phyloP scores from a whole-genome alignment of 148 eudicot genomes.

The Heliamphora exappendiculata region DNA sequence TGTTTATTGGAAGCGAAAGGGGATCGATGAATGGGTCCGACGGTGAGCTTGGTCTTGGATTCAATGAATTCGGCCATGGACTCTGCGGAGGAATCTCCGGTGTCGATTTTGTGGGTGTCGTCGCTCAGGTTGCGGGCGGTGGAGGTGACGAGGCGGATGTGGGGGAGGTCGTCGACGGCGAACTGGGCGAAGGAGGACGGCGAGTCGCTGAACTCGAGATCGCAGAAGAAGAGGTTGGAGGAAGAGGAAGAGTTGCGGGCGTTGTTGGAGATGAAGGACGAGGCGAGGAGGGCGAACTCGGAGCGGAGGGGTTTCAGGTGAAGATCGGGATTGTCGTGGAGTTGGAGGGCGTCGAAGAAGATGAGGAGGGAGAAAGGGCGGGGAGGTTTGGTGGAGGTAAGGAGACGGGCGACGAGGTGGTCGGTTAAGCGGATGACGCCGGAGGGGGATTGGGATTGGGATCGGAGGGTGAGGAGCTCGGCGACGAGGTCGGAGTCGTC shows the following conservation, averaged over 20 bases:
- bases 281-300: conserved; percentile 57
- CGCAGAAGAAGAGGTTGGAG: conserved; percentile 53
- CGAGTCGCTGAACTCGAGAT: conserved; percentile 66
- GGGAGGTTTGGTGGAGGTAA: conserved; percentile 36
- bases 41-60: conserved; percentile 24
- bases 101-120: conserved; percentile 45
- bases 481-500: conserved; percentile 27
- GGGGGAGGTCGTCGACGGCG: conserved; percentile 59
- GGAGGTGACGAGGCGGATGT: conserved; percentile 56
- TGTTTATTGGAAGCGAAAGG: conserved; percentile 54
- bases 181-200: conserved; percentile 48
- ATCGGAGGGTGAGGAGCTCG: conserved; percentile 61
- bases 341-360: conserved; percentile 82
- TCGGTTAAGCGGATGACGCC: conserved; percentile 71
- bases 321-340: conserved; percentile 75
- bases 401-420: conserved; percentile 51
- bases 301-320: conserved; percentile 58
- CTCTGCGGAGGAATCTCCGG: conserved; percentile 56
- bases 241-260: background rate
- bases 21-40: conserved; percentile 56
- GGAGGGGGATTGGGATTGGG: conserved; percentile 46
- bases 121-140: conserved; percentile 16
- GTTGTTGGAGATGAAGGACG: conserved; percentile 47
- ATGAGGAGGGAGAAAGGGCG: conserved; percentile 69
- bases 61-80: conserved; percentile 63